Evolutionary conservation across 352 stramenopile species (phyloP), one percentile per base, ranked within the genome.

Genomic region (Pilasporangium apinafurcum): DNA sequence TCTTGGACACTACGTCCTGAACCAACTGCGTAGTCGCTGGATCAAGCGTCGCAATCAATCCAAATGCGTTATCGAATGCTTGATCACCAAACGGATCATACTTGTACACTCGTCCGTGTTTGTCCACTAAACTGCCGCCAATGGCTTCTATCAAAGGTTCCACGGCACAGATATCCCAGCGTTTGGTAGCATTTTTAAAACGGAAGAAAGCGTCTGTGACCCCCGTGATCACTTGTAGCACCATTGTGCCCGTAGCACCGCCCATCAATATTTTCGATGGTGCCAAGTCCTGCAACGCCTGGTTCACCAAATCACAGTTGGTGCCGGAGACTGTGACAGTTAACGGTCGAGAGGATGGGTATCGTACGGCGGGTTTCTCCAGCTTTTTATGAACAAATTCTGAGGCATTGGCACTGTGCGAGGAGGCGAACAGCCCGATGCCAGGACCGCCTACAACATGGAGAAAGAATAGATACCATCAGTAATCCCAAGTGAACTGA

Each of bases 151-250:
- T 53, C 28, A 89, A 47, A 20, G 77, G 68, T 55, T 89, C 77
- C 7, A 86, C 55, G 1, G 75, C 77, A 43, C 77, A 89, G 37
- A 86, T 86, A 56, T 89, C 77, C 77, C 77, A 89, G 43, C 80
- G 80, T 44, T 81, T 80, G 35, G 77, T 89, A 4, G 68, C 68
- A 24, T 74, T 62, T 16, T 76, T 77, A 48, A 84, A 82, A 31
- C 77, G 71, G 39, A 86, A 71, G 57, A 86, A 89, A 27, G 61
- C 58, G 57, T 89, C 73, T 44, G 66, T 80, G 17, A 59, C 48
- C 36, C 77, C 77, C 12, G 59, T 82, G 22, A 86, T 53, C 16
- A 89, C 73, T 16, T 59, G 63, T 18, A 86, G 63, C 38, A 83
- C 71, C 70, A 89, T 86, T 13, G 71, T 86, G 43, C 77, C 77